phyloP scores from a whole-genome alignment of 352 stramenopile species.

The Paralagenidium karlingii region DNA sequence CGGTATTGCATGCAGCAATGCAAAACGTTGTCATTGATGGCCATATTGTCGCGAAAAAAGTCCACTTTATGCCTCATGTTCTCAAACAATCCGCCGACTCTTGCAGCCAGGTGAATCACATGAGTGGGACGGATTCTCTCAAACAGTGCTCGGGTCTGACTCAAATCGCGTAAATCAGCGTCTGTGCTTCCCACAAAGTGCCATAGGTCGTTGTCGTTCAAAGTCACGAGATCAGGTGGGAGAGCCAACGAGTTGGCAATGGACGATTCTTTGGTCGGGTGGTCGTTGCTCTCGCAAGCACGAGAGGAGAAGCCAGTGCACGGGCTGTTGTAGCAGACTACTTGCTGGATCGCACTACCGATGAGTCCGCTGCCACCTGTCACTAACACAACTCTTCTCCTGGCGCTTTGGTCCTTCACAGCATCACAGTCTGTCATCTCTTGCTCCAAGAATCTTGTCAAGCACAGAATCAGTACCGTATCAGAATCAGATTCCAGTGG shows the following conservation, averaged over 20 bases:
- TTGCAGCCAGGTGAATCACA: conserved; percentile 96
- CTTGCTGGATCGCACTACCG: conserved; percentile 59
- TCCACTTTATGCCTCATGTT: conserved; percentile 90
- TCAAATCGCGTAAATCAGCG: conserved; percentile 84
- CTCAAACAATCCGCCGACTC: conserved; percentile 82
- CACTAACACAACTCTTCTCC: conserved; percentile 76
- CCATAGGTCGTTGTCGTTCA: conserved; percentile 71
- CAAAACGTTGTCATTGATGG: conserved; percentile 99
- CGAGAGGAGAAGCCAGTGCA: too few species aligned
- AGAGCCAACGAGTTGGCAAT: conserved; percentile 18
- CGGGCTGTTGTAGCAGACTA: too few species aligned
- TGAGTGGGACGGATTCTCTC: conserved; percentile 89
- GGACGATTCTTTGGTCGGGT: too few species aligned
- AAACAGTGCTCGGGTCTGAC: conserved; percentile 88
- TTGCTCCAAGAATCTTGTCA: too few species aligned
- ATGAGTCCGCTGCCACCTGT: conserved; percentile 95
- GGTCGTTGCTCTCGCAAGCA: conserved; percentile 1
- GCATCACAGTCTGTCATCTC: too few species aligned
- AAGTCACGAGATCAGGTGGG: too few species aligned
- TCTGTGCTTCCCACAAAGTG: conserved; percentile 91
- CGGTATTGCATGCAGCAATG: conserved; percentile 82
- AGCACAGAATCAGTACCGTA: too few species aligned
- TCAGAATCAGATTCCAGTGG: too few species aligned
- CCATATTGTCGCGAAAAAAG: conserved; percentile 97
- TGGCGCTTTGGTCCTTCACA: too few species aligned